Conservation (phyloP, 805 yeast species). For the Wickerhamomyces bovis region DNA sequence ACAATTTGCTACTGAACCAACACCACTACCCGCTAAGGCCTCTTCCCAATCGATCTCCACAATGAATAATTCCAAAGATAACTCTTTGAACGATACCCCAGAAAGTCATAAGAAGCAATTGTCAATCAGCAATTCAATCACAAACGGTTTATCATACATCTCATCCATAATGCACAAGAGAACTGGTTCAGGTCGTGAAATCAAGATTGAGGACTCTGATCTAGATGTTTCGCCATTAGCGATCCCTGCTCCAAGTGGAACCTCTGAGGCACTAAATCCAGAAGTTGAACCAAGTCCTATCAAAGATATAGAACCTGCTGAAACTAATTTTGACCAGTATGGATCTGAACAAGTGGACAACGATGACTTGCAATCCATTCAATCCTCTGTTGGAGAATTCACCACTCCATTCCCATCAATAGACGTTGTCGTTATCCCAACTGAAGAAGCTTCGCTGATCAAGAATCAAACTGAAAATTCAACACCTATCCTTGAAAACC, state of each 20-base stretch:
- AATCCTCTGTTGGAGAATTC: slow-evolving; percentile 8
- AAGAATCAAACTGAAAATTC: slow-evolving; percentile 4
- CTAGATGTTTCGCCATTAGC: slow-evolving; percentile 1
- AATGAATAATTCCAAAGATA: slow-evolving; percentile 4
- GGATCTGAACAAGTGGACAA: background rate
- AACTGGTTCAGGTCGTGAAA: background rate
- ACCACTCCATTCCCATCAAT: background rate
- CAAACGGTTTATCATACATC: slow-evolving; percentile 10
- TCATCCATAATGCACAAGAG: slow-evolving; percentile 6
- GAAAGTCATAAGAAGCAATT: slow-evolving; percentile 13
- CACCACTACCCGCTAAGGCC: slow-evolving; percentile 3
- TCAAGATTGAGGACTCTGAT: slow-evolving; percentile 1
- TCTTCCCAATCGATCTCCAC: slow-evolving; percentile 21
- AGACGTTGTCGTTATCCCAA: background rate
- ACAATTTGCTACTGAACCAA: background rate
- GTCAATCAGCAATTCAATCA: slow-evolving; percentile 19
- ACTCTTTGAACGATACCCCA: background rate
- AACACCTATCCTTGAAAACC: slow-evolving; percentile 5
- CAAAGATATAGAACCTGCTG: background rate
- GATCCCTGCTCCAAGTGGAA: background rate
- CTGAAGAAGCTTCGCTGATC: slow-evolving; percentile 10
- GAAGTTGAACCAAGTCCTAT: background rate
- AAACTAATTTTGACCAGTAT: background rate
- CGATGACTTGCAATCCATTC: slow-evolving; percentile 6
- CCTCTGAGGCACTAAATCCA: background rate